phyloP scores from a whole-genome alignment of 208 protist species.

The Wallacemonas sp. region DNA sequence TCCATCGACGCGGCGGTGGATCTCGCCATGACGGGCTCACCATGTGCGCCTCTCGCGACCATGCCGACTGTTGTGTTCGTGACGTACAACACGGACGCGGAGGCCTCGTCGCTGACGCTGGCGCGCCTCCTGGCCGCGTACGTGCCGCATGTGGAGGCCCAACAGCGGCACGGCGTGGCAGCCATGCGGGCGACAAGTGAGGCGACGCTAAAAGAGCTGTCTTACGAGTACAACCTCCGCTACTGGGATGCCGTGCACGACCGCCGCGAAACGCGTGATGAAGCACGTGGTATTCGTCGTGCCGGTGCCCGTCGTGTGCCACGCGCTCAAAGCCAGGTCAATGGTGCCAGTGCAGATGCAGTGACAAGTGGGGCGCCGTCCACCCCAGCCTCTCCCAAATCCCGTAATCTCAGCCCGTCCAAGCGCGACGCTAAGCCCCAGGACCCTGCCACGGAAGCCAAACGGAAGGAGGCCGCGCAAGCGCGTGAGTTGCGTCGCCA shows the following conservation, averaged over 20 bases:
- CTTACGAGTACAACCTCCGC: slow-evolving; percentile 31
- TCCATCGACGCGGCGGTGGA: slow-evolving; percentile 35
- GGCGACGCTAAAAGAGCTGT: slow-evolving; percentile 13
- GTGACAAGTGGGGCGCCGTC: neutral
- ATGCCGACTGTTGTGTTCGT: slow-evolving; percentile 64
- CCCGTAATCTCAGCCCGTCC: neutral
- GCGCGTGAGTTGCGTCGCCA: slow-evolving; percentile 36
- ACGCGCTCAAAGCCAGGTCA: neutral
- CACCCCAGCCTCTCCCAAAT: neutral
- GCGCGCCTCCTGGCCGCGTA: slow-evolving; percentile 66
- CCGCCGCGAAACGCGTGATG: slow-evolving; percentile 40
- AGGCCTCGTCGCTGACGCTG: slow-evolving; percentile 45
- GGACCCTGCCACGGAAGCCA: neutral
- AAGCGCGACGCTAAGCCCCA: neutral
- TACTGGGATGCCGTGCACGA: slow-evolving; percentile 75
- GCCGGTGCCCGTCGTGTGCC: slow-evolving; percentile 1
- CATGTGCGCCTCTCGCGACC: neutral
- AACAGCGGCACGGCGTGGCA: slow-evolving; percentile 37
- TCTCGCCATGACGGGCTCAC: slow-evolving; percentile 17
- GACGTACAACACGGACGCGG: slow-evolving; percentile 40
- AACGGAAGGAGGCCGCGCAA: slow-evolving; percentile 14
- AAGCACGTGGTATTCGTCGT: slow-evolving; percentile 11
- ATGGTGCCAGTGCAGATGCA: neutral
- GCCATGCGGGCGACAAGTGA: slow-evolving; percentile 19
- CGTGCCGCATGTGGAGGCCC: slow-evolving; percentile 59